A percentile compares a stretch with the other conserved stretches of the same genome.
These are phyloP conservation scores for Malus hybrid DNA, from an alignment of 331 rosid species.

Conservation along the genomic window DNA sequence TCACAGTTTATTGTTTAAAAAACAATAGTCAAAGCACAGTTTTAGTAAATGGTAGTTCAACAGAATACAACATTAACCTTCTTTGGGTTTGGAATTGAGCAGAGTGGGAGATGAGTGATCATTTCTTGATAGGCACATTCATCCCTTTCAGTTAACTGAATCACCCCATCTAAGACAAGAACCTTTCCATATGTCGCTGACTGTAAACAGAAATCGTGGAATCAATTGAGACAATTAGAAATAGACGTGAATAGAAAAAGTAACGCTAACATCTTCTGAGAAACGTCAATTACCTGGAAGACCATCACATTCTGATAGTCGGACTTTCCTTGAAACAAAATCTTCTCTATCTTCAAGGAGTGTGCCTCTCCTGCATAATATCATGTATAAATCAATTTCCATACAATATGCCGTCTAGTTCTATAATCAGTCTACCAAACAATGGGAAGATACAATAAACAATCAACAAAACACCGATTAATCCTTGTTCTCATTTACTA, in stretches of 20 bases:
- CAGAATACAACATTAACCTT: constrained; percentile 41
- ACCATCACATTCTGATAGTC: constrained; percentile 90
- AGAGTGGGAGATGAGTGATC: constrained; percentile 92
- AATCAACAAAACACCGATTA: not conserved
- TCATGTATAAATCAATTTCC: not conserved
- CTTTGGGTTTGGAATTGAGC: constrained; percentile 85
- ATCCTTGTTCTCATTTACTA: not conserved
- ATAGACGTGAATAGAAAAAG: not conserved
- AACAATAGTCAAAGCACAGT: not conserved
- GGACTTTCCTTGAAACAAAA: constrained; percentile 83
- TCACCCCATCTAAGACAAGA: constrained; percentile 93
- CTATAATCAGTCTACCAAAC: not conserved
- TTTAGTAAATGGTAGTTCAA: not conserved
- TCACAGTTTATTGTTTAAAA: not conserved
- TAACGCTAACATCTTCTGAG: not conserved
- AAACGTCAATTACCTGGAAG: constrained; percentile 57
- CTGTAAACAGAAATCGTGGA: constrained; percentile 31
- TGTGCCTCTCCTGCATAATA: constrained; percentile 83
- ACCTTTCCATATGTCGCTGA: constrained; percentile 93
- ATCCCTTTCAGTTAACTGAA: constrained; percentile 97
- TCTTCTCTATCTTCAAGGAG: constrained; percentile 89
- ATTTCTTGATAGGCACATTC: constrained; percentile 99
- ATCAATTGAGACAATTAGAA: not conserved
- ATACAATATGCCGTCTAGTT: not conserved
- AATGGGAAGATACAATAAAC: not conserved